Conservation (phyloP, 2,329 filamentous ascomycete genomes). For the Sporothrix sp. region DNA sequence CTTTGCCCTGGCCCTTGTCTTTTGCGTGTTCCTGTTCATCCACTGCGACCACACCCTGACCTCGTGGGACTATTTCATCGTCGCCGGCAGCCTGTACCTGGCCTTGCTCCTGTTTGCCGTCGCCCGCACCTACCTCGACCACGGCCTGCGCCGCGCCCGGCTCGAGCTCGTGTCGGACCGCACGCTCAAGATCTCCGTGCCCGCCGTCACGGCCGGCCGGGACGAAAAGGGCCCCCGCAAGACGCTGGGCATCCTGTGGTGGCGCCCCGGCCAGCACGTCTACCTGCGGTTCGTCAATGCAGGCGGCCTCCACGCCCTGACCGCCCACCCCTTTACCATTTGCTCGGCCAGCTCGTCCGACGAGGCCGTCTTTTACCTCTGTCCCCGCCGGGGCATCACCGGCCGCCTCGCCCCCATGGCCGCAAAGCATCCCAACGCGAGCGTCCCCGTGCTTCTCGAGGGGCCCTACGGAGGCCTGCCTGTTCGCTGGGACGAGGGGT, state of each 20-base stretch:
- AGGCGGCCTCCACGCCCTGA: constrained; percentile 13
- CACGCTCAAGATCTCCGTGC: constrained; percentile 34
- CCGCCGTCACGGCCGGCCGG: constrained; percentile 20
- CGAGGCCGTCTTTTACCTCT: constrained; percentile 44
- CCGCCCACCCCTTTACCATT: constrained; percentile 17
- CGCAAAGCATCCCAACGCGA: constrained; percentile 25
- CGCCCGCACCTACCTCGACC: constrained; percentile 37
- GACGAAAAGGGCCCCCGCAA: not conserved
- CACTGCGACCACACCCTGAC: constrained; percentile 47
- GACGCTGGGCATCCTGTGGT: constrained; percentile 29
- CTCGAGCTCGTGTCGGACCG: constrained; percentile 31
- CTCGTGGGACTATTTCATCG: constrained; percentile 54
- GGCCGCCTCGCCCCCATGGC: constrained; percentile 33
- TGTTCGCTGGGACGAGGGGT: constrained; percentile 26
- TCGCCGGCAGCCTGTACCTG: constrained; percentile 41
- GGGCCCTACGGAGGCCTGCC: constrained; percentile 49
- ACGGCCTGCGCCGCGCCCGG: constrained; percentile 37
- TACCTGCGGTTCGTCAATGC: constrained; percentile 15
- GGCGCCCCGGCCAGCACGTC: constrained; percentile 44
- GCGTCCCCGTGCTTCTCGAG: constrained; percentile 41
- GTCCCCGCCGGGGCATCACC: constrained; percentile 40
- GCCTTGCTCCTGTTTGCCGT: constrained; percentile 36
- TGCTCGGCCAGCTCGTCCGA: constrained; percentile 13
- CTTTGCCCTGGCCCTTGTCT: constrained; percentile 40
- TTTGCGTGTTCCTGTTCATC: constrained; percentile 50